Evolutionary conservation across 192 early-diverging fungal species (phyloP).

Genomic region (Chytriomyces sp.): DNA sequence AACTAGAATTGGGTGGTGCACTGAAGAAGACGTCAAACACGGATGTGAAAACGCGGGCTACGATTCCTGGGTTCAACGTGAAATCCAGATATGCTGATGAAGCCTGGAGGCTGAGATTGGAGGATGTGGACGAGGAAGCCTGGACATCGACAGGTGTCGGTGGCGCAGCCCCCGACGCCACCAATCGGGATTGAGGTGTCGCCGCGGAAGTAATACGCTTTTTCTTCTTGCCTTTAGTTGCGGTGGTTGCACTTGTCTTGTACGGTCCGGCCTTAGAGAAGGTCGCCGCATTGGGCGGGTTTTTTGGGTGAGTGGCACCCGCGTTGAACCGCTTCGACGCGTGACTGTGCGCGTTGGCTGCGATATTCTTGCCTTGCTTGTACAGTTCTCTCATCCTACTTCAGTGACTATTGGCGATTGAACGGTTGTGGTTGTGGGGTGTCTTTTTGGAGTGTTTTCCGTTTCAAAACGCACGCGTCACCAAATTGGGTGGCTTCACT

Average conservation of each 20-base stretch:
- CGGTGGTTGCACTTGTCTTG: background rate
- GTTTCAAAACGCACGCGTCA: background rate
- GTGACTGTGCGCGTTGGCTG: background rate
- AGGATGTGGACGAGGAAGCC: background rate
- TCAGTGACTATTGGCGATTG: background rate
- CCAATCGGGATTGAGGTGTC: background rate
- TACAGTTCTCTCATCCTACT: constrained; percentile 6
- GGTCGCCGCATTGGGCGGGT: background rate
- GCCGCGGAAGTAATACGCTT: background rate
- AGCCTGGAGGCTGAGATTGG: background rate
- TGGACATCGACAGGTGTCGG: background rate
- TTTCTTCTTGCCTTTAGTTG: background rate
- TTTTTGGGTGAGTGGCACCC: background rate
- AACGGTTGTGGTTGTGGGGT: background rate
- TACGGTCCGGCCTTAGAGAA: no score
- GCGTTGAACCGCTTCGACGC: background rate
- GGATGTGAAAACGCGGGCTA: background rate
- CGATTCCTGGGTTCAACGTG: no score
- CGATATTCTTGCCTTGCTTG: constrained; percentile 4
- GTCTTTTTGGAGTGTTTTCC: background rate
- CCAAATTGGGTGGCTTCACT: background rate
- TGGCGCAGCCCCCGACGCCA: background rate
- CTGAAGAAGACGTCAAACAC: background rate
- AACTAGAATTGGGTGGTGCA: no score
- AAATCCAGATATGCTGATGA: no score